These are phyloP conservation scores for Cryptosporidium baileyi DNA, from an alignment of 169 alveolate species.

Conservation along the genomic window DNA sequence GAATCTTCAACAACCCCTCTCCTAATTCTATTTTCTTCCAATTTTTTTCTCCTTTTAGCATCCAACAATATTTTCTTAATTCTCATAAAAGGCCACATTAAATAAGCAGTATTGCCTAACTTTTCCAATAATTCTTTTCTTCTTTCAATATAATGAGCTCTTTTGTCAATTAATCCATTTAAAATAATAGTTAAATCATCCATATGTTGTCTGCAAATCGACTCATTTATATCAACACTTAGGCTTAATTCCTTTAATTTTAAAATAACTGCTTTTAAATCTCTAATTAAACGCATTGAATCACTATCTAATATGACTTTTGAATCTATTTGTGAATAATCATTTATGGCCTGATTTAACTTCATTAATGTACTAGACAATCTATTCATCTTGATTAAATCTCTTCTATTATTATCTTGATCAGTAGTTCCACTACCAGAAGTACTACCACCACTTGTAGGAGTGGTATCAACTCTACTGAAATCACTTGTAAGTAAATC, in stretches of 20 bases:
- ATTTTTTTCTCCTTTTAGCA: slow-evolving; percentile 14
- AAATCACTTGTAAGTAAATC: slow-evolving; percentile 21
- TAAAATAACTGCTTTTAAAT: neutral
- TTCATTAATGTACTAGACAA: neutral
- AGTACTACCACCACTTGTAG: neutral
- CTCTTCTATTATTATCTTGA: neutral
- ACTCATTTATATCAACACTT: neutral
- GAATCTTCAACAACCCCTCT: neutral
- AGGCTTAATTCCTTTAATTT: neutral
- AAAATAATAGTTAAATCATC: neutral
- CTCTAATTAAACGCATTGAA: neutral
- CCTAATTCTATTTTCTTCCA: slow-evolving; percentile 30
- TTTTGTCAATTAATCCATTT: neutral
- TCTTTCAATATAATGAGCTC: neutral
- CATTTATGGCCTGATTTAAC: neutral
- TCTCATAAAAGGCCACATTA: slow-evolving; percentile 27
- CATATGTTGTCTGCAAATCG: neutral
- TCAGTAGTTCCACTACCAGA: neutral
- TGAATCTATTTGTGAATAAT: neutral
- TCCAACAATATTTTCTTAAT: neutral
- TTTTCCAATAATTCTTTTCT: neutral
- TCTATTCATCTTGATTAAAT: neutral
- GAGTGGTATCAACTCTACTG: neutral
- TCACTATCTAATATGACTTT: neutral
- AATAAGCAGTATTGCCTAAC: neutral